Percentiles rank a stretch among this genome's conserved stretches.
Conservation (phyloP, 495 filamentous ascomycete genomes). For the Xylaria curta region DNA sequence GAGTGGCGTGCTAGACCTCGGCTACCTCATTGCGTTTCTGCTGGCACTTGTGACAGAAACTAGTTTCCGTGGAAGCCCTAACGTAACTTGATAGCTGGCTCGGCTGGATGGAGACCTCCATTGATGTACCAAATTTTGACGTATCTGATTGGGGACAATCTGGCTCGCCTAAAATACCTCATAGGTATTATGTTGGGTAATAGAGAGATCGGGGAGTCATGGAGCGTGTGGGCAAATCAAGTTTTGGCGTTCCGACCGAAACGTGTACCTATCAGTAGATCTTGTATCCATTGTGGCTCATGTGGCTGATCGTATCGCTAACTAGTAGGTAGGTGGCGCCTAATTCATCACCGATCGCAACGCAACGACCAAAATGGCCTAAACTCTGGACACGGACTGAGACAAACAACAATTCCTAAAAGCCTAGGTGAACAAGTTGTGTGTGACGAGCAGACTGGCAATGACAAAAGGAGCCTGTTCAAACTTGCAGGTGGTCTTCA, state of each 20-base stretch:
- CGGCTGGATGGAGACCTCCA: too few species aligned
- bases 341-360: too few species aligned
- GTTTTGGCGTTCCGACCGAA: too few species aligned
- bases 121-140: neutral
- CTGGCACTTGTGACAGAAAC: neutral
- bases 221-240: too few species aligned
- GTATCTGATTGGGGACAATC: neutral
- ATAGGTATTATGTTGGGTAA: neutral
- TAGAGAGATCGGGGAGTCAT: neutral
- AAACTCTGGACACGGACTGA: neutral
- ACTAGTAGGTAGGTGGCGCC: too few species aligned
- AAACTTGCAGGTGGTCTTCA: neutral
- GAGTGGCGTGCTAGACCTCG: neutral
- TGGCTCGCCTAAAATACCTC: neutral
- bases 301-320: neutral
- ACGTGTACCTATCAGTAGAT: neutral
- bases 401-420: neutral
- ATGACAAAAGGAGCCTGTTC: neutral
- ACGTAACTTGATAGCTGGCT: neutral
- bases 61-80: neutral
- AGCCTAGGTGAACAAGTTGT: neutral
- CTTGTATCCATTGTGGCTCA: neutral
- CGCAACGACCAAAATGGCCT: neutral
- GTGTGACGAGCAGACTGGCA: neutral
- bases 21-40: too few species aligned